Evolutionary conservation across 2,329 filamentous ascomycete species (phyloP).

Genomic region (Pestalotiopsis sp.): DNA sequence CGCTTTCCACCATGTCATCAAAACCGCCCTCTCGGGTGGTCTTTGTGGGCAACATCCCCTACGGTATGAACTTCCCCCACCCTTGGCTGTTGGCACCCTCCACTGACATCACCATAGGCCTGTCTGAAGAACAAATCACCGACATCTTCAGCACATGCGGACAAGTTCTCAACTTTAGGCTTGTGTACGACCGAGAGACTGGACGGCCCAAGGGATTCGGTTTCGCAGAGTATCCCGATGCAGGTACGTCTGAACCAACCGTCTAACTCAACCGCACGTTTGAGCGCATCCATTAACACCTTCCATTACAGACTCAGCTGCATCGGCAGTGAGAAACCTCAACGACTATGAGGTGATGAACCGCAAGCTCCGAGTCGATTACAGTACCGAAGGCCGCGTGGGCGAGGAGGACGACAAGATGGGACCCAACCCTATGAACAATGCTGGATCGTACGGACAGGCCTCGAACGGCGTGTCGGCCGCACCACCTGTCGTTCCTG

Average conservation of each 20-base stretch:
- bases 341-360: constrained; percentile 97
- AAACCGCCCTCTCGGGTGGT: constrained; percentile 79
- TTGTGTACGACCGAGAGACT: constrained; percentile 95
- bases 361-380: constrained; percentile 91
- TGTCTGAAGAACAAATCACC: constrained; percentile 94
- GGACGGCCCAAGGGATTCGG: constrained; percentile 95
- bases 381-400: constrained; percentile 86
- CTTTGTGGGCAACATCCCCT: constrained; percentile 86
- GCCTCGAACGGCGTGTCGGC: constrained; percentile 35
- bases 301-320: constrained; percentile 67
- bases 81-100: neutral
- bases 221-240: constrained; percentile 93
- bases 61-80: constrained; percentile 57
- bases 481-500: constrained; percentile 30
- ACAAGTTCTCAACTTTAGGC: constrained; percentile 86
- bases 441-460: constrained; percentile 17
- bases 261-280: neutral
- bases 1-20: constrained; percentile 62
- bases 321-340: constrained; percentile 91
- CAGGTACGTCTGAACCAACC: constrained; percentile 55
- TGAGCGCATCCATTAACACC: neutral
- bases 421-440: constrained; percentile 21
- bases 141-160: constrained; percentile 92
- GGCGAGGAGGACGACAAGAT: constrained; percentile 57
- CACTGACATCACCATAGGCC: constrained; percentile 55